A percentile compares a stretch with the other conserved stretches of the same genome.
Evolutionary conservation across 805 yeast species (phyloP).

Genomic region (Pichia nakasei): DNA sequence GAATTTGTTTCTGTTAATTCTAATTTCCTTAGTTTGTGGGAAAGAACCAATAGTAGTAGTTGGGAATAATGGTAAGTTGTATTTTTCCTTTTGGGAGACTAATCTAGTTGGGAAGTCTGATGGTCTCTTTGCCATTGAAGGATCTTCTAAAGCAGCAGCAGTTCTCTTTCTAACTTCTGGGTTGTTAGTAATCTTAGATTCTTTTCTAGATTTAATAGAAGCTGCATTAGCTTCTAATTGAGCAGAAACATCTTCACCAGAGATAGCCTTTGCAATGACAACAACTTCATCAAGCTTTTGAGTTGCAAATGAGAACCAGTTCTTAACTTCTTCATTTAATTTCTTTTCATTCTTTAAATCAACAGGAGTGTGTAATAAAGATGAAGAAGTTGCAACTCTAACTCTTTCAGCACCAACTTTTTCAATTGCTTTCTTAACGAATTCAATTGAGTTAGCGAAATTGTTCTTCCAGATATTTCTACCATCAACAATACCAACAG

Average conservation of each 20-base stretch:
- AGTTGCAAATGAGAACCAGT: conserved; percentile 97
- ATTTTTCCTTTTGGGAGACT: conserved; percentile 74
- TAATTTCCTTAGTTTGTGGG: conserved; percentile 99
- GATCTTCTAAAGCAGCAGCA: conserved; percentile 50
- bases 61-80: conserved; percentile 97
- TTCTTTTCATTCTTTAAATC: conserved; percentile 89
- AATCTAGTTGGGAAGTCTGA: conserved; percentile 82
- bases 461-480: conserved; percentile 99
- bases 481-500: conserved; percentile 97
- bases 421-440: conserved; percentile 74
- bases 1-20: conserved; percentile 97
- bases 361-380: conserved; percentile 97
- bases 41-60: conserved; percentile 99
- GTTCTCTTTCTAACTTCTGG: conserved; percentile 84
- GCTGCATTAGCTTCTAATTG: conserved; percentile 79
- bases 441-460: conserved; percentile 74
- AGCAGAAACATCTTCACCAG: conserved; percentile 75
- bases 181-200: conserved; percentile 86
- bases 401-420: conserved; percentile 79
- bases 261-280: conserved; percentile 75
- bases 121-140: conserved; percentile 72
- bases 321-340: conserved; percentile 84
- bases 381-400: conserved; percentile 94
- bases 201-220: conserved; percentile 76
- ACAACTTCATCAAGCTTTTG: conserved; percentile 94